Percentiles rank a stretch among this genome's conserved stretches.
phyloP scores from a whole-genome alignment of 31 red algal genomes.

The Porphyra umbilicalis region DNA sequence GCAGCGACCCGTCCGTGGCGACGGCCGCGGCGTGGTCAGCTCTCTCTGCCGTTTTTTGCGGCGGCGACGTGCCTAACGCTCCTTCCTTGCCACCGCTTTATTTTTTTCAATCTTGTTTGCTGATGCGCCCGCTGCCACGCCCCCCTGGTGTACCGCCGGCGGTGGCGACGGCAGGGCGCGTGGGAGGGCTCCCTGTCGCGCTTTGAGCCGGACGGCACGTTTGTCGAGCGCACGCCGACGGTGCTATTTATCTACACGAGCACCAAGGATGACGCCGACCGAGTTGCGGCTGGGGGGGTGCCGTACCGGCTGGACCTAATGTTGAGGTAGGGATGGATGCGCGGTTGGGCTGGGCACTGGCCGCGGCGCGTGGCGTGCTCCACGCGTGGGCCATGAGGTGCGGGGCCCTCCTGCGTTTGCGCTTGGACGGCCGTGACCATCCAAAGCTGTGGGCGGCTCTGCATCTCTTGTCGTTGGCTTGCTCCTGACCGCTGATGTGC shows the following conservation, averaged over 20 bases:
- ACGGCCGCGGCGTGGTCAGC: not conserved
- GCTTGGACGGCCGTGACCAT: too few relatives aligned
- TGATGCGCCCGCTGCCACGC: not conserved
- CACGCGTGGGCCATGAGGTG: too few relatives aligned
- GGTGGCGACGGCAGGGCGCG: slow-evolving; percentile 5
- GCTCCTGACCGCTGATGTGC: too few relatives aligned
- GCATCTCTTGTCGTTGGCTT: too few relatives aligned
- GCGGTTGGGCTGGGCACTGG: not conserved
- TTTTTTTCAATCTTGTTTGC: not conserved
- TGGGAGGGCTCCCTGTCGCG: slow-evolving; percentile 11
- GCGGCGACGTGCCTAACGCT: too few relatives aligned
- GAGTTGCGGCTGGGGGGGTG: not conserved
- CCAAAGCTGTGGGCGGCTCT: too few relatives aligned
- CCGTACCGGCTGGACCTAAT: not conserved
- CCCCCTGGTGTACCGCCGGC: not conserved
- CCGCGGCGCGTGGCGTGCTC: not conserved
- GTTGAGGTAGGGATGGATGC: not conserved
- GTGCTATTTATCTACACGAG: slow-evolving; percentile 11
- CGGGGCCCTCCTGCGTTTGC: too few relatives aligned
- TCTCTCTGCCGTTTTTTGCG: not conserved
- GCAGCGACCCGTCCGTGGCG: too few relatives aligned
- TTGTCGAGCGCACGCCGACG: slow-evolving; percentile 8
- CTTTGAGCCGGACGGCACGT: slow-evolving; percentile 10
- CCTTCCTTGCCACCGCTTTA: not conserved
- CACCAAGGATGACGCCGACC: slow-evolving; percentile 2